Evolutionary conservation across 2,329 filamentous ascomycete genomes (phyloP).

Genomic region (Xylariaceae sp.): DNA sequence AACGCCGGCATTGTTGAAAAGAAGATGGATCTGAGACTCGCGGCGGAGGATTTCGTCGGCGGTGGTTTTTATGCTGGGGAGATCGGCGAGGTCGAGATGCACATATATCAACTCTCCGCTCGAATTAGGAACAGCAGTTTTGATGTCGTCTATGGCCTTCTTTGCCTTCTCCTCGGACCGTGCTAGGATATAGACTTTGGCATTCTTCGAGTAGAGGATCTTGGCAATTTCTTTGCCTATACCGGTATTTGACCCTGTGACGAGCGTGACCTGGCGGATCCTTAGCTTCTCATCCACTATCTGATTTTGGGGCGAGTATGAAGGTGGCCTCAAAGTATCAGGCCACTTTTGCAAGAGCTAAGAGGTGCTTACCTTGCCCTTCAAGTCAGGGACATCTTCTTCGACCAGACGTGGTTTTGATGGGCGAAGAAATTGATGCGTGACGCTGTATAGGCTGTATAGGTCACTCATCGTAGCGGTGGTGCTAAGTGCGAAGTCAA

Average conservation of each 20-base stretch:
- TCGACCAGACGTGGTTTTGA: conserved; percentile 9
- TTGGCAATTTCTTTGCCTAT: conserved; percentile 45
- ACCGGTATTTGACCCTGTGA: conserved; percentile 36
- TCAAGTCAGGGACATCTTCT: conserved; percentile 14
- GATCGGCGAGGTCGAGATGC: conserved; percentile 19
- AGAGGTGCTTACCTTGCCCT: conserved; percentile 13
- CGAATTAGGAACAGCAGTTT: conserved; percentile 15
- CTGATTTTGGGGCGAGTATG: background rate
- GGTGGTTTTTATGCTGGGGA: conserved; percentile 36
- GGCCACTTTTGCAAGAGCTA: background rate
- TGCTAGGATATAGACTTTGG: conserved; percentile 47
- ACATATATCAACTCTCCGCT: conserved; percentile 29
- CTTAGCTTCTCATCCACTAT: conserved; percentile 1
- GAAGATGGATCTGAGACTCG: conserved; percentile 52
- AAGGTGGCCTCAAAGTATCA: background rate
- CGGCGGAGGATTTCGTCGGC: conserved; percentile 48
- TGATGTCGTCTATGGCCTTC: conserved; percentile 12
- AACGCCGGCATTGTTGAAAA: conserved; percentile 49
- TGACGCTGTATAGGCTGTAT: conserved; percentile 3
- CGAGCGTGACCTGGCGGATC: conserved; percentile 32
- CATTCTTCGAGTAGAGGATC: conserved; percentile 47
- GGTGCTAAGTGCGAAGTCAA: conserved; percentile 1
- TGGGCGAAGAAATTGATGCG: conserved; percentile 8
- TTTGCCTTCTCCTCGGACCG: conserved; percentile 29
- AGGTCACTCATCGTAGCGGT: background rate